Percentiles rank a stretch among this genome's conserved stretches.
Evolutionary conservation across 179 eudicot genomes (phyloP).

Genomic region (Drosera spatulata): DNA sequence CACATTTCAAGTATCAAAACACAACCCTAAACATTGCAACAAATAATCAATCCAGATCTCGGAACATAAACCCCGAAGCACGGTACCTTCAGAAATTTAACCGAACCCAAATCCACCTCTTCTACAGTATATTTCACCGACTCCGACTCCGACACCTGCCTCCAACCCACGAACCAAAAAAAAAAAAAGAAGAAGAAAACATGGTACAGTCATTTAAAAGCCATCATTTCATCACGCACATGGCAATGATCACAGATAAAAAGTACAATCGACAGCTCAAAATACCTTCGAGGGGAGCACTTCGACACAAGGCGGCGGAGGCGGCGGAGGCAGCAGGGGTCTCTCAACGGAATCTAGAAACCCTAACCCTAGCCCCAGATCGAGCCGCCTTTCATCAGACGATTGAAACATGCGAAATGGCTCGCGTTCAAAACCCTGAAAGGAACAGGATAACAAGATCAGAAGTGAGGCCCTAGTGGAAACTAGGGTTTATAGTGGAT

Average conservation of each 20-base stretch:
- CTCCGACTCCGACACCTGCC: slow-evolving; percentile 4
- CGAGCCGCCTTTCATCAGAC: slow-evolving; percentile 9
- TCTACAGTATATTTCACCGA: slow-evolving; percentile 53
- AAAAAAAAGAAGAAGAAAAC: neutral
- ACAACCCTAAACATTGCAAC: neutral
- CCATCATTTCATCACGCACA: no score
- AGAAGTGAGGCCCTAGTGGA: neutral
- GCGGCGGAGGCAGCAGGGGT: slow-evolving; percentile 42
- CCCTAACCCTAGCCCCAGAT: slow-evolving; percentile 19
- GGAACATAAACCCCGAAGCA: neutral
- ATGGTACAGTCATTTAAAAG: no score
- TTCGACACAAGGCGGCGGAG: slow-evolving; percentile 61
- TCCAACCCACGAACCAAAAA: neutral
- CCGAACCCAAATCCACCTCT: slow-evolving; percentile 46
- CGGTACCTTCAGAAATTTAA: slow-evolving; percentile 70
- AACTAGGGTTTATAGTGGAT: neutral
- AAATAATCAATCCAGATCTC: neutral
- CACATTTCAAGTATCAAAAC: slow-evolving; percentile 1
- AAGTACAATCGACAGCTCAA: no score
- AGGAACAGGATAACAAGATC: neutral
- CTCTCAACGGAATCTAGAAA: slow-evolving; percentile 27
- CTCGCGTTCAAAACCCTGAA: slow-evolving; percentile 1
- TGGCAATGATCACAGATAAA: neutral
- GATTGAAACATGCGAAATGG: slow-evolving; percentile 24
- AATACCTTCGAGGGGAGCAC: slow-evolving; percentile 45